Base-by-base conservation (phyloP, 768 basidiomycete genomes). In the Holtermannia corniformis region DNA sequence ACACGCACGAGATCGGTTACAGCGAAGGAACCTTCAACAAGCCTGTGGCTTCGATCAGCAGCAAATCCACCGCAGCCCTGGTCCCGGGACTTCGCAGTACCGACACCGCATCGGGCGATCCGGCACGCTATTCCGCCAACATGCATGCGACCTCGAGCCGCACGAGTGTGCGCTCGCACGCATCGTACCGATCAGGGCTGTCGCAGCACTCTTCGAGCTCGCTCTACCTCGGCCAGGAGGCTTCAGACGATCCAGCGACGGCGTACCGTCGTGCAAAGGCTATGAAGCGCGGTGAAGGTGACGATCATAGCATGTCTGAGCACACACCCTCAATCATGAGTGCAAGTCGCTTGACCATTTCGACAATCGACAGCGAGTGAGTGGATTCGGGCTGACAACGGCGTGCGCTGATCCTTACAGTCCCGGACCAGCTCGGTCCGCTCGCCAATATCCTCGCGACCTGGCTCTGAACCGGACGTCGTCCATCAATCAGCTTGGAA, bases 311-410 rank as follows among this genome's bases (percentile, higher is more conserved):
- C 25, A 68, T 62, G 51, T 66, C 64, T 16, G 20, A 68, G 64
- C 41, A 60, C 62, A 59, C 41, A 37, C 32, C 32, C 7, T 63
- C 59, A 12, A 42, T 65, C 16, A 57, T 53, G 28, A 69, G 63
- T 37, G 43, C 68, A 16, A 67, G 64, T 49, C 60, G 58, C 14
- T 49, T 68, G 44, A 69, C 67, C 1, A 57, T 72, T 22, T 67
- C 56, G 11, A 72, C 68, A 16, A 56, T 74, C 20, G 71, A 71
- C 47, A 70, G 68, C 65, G 70, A 72, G 70, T 71, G 50, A 71
- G 70, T 68, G 4, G 24, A 20, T 19, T 14, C 16, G 19, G n/a
- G n/a, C n/a, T n/a, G n/a, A n/a, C n/a, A n/a, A n/a, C n/a, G n/a
- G n/a, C n/a, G n/a, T 26, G 32, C 43, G 37, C 52, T 57, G 41